Percentiles rank a stretch among this genome's conserved stretches.
phyloP scores from a whole-genome alignment of 2,329 filamentous ascomycete species.

The Calonectria pseudoreteaudii region DNA sequence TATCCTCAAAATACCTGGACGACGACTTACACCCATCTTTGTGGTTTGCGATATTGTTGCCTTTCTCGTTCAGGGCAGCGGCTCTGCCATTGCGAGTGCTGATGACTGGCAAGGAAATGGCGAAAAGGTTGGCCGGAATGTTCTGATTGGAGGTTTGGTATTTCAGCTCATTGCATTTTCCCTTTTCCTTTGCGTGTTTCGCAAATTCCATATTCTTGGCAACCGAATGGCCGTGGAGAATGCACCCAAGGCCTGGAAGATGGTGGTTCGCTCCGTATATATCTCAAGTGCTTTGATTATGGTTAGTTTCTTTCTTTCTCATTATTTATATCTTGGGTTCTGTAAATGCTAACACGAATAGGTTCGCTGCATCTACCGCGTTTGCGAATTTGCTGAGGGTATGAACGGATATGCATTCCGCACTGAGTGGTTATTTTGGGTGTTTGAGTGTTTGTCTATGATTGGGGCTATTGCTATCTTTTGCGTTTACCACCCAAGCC shows the following conservation, averaged over 20 bases:
- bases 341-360: conserved; percentile 34
- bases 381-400: conserved; percentile 64
- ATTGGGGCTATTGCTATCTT: conserved; percentile 60
- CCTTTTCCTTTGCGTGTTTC: conserved; percentile 54
- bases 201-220: conserved; percentile 51
- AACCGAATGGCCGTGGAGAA: conserved; percentile 32
- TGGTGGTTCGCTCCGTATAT: conserved; percentile 56
- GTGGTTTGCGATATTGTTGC: conserved; percentile 58
- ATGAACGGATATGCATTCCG: conserved; percentile 62
- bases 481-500: conserved; percentile 60
- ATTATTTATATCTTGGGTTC: no score
- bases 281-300: conserved; percentile 58
- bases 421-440: conserved; percentile 66
- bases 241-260: conserved; percentile 51
- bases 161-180: conserved; percentile 56
- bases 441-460: conserved; percentile 63
- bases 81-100: conserved; percentile 56
- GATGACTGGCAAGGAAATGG: conserved; percentile 55
- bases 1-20: conserved; percentile 51
- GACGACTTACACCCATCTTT: conserved; percentile 58
- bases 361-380: conserved; percentile 64
- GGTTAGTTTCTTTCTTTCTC: conserved; percentile 46
- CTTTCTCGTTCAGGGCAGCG: conserved; percentile 58
- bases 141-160: conserved; percentile 56
- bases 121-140: conserved; percentile 52